phyloP scores from a whole-genome alignment of 1,284 basidiomycete genomes.

The Ustilago hordei region DNA sequence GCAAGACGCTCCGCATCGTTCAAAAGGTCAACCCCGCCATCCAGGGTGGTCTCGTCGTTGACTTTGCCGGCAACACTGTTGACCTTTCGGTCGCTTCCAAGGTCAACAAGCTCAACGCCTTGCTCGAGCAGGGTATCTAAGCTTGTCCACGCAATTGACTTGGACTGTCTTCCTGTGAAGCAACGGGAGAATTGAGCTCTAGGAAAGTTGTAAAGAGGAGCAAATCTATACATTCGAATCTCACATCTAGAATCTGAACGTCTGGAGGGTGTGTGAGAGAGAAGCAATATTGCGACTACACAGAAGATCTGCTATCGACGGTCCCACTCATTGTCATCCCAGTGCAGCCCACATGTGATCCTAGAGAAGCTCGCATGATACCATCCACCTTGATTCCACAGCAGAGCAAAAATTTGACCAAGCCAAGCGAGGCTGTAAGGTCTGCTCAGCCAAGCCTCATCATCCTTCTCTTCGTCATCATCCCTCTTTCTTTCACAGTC shows the following conservation, averaged over 20 bases:
- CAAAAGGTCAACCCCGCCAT: slow-evolving; percentile 68
- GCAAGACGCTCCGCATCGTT: slow-evolving; percentile 66
- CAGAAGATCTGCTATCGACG: not conserved
- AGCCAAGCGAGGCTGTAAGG: not conserved
- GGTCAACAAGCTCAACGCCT: slow-evolving; percentile 92
- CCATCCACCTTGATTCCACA: not conserved
- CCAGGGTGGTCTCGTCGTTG: slow-evolving; percentile 82
- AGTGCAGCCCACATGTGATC: not conserved
- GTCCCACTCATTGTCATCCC: not conserved
- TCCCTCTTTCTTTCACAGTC: not conserved
- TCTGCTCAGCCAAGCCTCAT: not conserved
- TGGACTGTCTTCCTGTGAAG: not conserved
- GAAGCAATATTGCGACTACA: not conserved
- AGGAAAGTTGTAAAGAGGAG: not conserved
- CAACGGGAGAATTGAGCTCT: not conserved
- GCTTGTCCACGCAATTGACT: not conserved
- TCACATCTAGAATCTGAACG: slow-evolving; percentile 4
- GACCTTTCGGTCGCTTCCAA: slow-evolving; percentile 92
- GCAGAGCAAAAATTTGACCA: not conserved
- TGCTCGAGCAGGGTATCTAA: slow-evolving; percentile 72
- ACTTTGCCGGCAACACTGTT: slow-evolving; percentile 98
- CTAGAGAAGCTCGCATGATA: not conserved
- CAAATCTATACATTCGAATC: slow-evolving; percentile 4
- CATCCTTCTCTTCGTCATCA: not conserved
- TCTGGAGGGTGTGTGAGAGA: not conserved